These are phyloP conservation scores for Debaryomyces prosopidis DNA, from an alignment of 805 yeast genomes.

Conservation along the genomic window DNA sequence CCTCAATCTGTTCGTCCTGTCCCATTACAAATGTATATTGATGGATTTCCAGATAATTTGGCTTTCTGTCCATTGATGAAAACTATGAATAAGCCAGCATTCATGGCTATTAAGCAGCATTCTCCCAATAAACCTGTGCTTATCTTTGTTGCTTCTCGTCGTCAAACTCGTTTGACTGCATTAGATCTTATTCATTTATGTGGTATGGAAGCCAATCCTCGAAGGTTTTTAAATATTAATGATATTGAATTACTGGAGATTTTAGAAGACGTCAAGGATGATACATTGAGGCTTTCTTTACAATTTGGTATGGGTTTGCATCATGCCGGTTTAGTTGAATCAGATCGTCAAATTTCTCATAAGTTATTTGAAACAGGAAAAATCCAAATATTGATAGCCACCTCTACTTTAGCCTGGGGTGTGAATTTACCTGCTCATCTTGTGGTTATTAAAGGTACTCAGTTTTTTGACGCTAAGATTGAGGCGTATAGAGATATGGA, in stretches of 20 bases:
- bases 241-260: conserved; percentile 60
- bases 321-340: conserved; percentile 79
- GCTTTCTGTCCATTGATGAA: conserved; percentile 85
- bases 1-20: conserved; percentile 84
- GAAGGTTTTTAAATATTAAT: conserved; percentile 64
- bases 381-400: conserved; percentile 72
- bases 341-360: conserved; percentile 70
- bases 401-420: conserved; percentile 88
- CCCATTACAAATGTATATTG: conserved; percentile 83
- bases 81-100: conserved; percentile 87
- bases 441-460: conserved; percentile 78
- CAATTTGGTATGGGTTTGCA: conserved; percentile 83
- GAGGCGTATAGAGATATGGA: conserved; percentile 81
- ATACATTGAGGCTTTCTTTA: conserved; percentile 68
- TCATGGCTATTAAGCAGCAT: conserved; percentile 88
- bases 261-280: conserved; percentile 68
- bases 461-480: conserved; percentile 59
- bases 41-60: conserved; percentile 79
- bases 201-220: conserved; percentile 76
- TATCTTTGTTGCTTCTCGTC: conserved; percentile 80
- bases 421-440: conserved; percentile 80
- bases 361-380: conserved; percentile 68
- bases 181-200: conserved; percentile 75
- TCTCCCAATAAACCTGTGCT: conserved; percentile 83
- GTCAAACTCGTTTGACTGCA: conserved; percentile 82